phyloP scores from a whole-genome alignment of 805 yeast genomes.

The Saccharomycopsis capsularis region DNA sequence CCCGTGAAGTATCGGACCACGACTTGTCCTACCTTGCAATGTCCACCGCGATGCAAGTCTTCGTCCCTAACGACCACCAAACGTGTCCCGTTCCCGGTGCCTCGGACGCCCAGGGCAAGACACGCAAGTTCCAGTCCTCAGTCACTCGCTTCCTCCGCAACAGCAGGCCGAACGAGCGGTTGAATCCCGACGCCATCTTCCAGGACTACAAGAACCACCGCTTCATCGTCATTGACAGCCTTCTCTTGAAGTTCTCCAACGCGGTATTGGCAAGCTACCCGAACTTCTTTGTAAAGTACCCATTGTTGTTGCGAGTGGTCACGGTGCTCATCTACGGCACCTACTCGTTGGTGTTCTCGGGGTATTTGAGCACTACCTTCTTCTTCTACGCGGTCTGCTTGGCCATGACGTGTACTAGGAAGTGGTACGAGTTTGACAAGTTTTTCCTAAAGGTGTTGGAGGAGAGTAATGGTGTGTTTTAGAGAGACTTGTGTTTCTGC shows the following conservation, averaged over 20 bases:
- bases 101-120: not conserved
- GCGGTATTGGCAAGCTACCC: constrained; percentile 8
- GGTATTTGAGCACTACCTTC: constrained; percentile 10
- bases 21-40: not conserved
- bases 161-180: not conserved
- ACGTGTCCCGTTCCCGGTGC: not conserved
- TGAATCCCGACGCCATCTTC: not conserved
- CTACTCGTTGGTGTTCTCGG: constrained; percentile 3
- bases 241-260: constrained; percentile 16
- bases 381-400: constrained; percentile 8
- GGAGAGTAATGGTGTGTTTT: constrained; percentile 17
- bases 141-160: too few species aligned
- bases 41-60: not conserved
- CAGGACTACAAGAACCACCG: not conserved
- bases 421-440: constrained; percentile 8
- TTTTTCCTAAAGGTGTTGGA: constrained; percentile 9
- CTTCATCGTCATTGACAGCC: not conserved
- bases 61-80: not conserved
- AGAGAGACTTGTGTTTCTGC: not conserved
- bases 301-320: not conserved
- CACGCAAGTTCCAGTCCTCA: too few species aligned
- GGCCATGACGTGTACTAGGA: not conserved
- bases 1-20: not conserved
- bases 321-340: constrained; percentile 3
- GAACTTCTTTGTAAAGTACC: constrained; percentile 5